Conservation (phyloP, 306 rosid genomes). For the Castanospermum australe region DNA sequence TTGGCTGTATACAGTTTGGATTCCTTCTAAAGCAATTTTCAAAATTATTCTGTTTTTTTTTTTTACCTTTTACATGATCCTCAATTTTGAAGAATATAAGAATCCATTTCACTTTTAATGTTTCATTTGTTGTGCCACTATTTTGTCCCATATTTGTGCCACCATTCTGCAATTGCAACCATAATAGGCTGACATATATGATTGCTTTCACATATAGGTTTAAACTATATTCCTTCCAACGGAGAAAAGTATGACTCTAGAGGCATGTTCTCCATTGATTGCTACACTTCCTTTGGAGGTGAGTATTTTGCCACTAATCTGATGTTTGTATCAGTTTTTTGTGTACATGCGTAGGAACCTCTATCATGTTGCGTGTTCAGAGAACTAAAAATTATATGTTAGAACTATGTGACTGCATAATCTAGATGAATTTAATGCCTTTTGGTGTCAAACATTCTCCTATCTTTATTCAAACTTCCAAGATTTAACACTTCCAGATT, state of each 20-base stretch:
- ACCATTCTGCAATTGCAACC: not conserved
- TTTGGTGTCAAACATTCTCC: not conserved
- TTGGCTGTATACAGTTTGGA: too few relatives aligned
- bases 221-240: constrained; percentile 75
- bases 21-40: too few relatives aligned
- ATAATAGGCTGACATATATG: not conserved
- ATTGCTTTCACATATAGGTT: constrained; percentile 39
- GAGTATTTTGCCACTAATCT: constrained; percentile 17
- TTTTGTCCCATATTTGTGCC: not conserved
- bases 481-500: not conserved
- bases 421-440: not conserved
- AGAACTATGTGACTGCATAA: not conserved
- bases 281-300: constrained; percentile 94
- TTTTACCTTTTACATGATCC: too few relatives aligned
- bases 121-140: not conserved
- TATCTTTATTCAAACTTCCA: not conserved
- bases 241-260: constrained; percentile 59
- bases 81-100: too few relatives aligned
- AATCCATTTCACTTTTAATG: too few relatives aligned
- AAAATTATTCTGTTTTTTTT: too few relatives aligned
- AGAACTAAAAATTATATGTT: not conserved
- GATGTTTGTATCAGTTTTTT: not conserved
- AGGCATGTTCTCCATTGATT: constrained; percentile 77
- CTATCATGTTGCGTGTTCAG: not conserved
- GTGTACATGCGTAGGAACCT: not conserved